Percentiles rank a stretch among this genome's conserved stretches.
Conservation (phyloP, 2,329 filamentous ascomycete species). For the Fusarium begoniae region DNA sequence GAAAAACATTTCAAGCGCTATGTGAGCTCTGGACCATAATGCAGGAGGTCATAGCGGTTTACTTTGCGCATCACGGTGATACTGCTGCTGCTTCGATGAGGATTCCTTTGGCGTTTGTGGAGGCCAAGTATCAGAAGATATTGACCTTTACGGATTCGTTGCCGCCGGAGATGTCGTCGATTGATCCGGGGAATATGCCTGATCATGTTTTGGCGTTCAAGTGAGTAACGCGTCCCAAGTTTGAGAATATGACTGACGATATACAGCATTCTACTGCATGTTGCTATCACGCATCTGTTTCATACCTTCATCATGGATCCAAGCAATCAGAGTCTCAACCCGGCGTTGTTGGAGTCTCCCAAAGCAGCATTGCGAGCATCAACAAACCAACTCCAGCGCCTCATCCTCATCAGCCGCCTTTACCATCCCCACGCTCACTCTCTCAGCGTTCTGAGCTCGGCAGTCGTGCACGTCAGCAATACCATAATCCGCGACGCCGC, state of each 20-base stretch:
- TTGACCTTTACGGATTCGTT: slow-evolving; percentile 14
- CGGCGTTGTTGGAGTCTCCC: neutral
- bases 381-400: slow-evolving; percentile 9
- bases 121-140: slow-evolving; percentile 21
- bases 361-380: slow-evolving; percentile 3
- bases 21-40: slow-evolving; percentile 32
- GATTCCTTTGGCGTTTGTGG: slow-evolving; percentile 17
- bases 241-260: neutral
- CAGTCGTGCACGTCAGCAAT: slow-evolving; percentile 21
- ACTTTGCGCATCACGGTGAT: slow-evolving; percentile 1
- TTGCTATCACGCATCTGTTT: slow-evolving; percentile 3
- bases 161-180: neutral
- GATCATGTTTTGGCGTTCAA: slow-evolving; percentile 20
- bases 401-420: slow-evolving; percentile 15
- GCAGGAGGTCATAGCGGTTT: slow-evolving; percentile 27
- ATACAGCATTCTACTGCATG: neutral
- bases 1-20: slow-evolving; percentile 22
- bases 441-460: slow-evolving; percentile 1
- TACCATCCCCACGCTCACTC: slow-evolving; percentile 5
- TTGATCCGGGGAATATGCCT: neutral
- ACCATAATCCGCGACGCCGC: slow-evolving; percentile 16
- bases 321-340: neutral
- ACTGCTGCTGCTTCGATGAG: neutral
- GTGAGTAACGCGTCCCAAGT: neutral
- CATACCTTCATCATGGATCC: slow-evolving; percentile 18